These are phyloP conservation scores for Termitomyces titanicus DNA, from an alignment of 768 basidiomycete genomes.

Conservation along the genomic window DNA sequence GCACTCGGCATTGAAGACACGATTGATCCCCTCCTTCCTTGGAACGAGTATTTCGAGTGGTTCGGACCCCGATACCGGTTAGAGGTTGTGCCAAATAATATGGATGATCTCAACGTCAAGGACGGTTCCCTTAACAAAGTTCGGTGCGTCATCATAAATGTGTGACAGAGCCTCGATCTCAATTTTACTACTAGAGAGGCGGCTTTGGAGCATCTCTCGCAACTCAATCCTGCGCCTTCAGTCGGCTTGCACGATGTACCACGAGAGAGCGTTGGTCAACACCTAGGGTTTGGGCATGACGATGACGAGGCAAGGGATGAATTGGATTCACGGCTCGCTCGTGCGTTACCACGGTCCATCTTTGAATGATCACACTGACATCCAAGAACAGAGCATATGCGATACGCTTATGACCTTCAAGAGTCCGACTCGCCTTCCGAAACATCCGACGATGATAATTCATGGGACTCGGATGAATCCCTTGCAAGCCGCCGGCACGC, in stretches of 20 bases:
- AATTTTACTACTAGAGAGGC: slow-evolving; percentile 21
- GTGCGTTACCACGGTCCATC: slow-evolving; percentile 39
- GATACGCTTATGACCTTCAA: slow-evolving; percentile 60
- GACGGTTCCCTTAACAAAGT: slow-evolving; percentile 80
- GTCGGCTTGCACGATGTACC: slow-evolving; percentile 86
- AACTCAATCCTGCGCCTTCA: slow-evolving; percentile 60
- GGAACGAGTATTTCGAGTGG: slow-evolving; percentile 94
- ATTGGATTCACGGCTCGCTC: slow-evolving; percentile 63
- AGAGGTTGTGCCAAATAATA: slow-evolving; percentile 88
- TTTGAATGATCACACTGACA: neutral
- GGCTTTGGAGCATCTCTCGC: slow-evolving; percentile 42
- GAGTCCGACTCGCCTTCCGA: slow-evolving; percentile 43
- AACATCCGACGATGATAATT: slow-evolving; percentile 42
- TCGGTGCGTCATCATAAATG: slow-evolving; percentile 44
- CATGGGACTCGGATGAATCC: slow-evolving; percentile 37
- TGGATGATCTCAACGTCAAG: slow-evolving; percentile 88
- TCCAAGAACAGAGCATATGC: slow-evolving; percentile 51
- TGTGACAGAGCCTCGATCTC: neutral
- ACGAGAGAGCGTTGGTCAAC: slow-evolving; percentile 57
- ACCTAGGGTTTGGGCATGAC: slow-evolving; percentile 53
- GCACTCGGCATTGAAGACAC: slow-evolving; percentile 83
- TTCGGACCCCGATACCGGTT: slow-evolving; percentile 93
- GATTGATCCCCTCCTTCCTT: slow-evolving; percentile 76
- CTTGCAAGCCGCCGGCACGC: slow-evolving; percentile 33
- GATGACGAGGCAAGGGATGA: slow-evolving; percentile 55